These are phyloP conservation scores for Exophiala alcalophila DNA, from an alignment of 2,329 filamentous ascomycete genomes.

Conservation along the genomic window DNA sequence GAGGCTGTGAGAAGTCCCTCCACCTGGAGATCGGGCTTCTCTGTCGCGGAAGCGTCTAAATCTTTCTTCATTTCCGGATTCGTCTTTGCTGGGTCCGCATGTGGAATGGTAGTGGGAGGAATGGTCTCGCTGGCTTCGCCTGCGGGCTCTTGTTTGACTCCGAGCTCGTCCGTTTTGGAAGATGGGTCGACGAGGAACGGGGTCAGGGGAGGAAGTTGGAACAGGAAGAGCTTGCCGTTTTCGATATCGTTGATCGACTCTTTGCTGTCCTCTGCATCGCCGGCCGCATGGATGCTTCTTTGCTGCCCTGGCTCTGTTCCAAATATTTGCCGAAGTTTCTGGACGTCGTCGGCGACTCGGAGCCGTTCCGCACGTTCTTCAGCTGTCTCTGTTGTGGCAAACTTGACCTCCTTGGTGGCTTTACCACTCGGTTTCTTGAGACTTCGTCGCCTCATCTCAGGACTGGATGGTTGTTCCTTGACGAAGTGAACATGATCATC, in stretches of 20 bases:
- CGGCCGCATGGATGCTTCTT: background rate
- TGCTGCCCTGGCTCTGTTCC: background rate
- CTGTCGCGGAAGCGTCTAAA: slow-evolving; percentile 15
- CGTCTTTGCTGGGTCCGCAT: slow-evolving; percentile 4
- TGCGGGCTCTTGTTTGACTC: slow-evolving; percentile 36
- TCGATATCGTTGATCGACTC: slow-evolving; percentile 32
- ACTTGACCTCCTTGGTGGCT: slow-evolving; percentile 15
- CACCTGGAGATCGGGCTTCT: slow-evolving; percentile 17
- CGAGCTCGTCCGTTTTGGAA: slow-evolving; percentile 11
- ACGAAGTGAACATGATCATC: slow-evolving; percentile 29
- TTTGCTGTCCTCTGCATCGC: slow-evolving; percentile 16
- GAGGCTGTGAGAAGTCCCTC: slow-evolving; percentile 40
- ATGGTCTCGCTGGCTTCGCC: slow-evolving; percentile 26
- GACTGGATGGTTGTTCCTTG: slow-evolving; percentile 39
- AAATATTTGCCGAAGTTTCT: slow-evolving; percentile 22
- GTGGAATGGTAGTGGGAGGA: slow-evolving; percentile 8
- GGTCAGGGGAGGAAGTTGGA: slow-evolving; percentile 63
- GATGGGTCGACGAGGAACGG: slow-evolving; percentile 51
- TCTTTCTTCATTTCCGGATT: slow-evolving; percentile 10
- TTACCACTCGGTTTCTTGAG: slow-evolving; percentile 36
- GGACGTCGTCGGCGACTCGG: slow-evolving; percentile 33
- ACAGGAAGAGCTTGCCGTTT: slow-evolving; percentile 58
- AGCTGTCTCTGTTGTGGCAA: slow-evolving; percentile 24
- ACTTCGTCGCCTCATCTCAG: slow-evolving; percentile 41
- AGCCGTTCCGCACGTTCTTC: slow-evolving; percentile 30